A percentile compares a stretch with the other conserved stretches of the same genome.
phyloP scores from a whole-genome alignment of 768 basidiomycete species.

The Pleurotus tuoliensis region DNA sequence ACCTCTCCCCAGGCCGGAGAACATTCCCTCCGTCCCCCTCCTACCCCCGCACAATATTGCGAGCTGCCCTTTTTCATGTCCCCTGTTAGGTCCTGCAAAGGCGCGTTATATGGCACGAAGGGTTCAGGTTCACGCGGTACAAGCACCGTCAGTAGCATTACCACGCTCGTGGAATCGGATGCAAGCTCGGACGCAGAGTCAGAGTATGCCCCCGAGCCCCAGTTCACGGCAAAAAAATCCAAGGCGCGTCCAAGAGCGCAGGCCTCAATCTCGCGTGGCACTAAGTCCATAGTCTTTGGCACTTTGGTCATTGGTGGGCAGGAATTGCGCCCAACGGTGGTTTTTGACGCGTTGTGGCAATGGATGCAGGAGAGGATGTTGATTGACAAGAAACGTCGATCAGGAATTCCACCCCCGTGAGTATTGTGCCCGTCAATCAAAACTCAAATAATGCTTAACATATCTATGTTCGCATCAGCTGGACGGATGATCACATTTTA shows the following conservation, averaged over 20 bases:
- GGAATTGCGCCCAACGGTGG: slow-evolving; percentile 40
- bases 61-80: too few species aligned
- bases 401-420: slow-evolving; percentile 48
- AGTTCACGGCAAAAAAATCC: background rate
- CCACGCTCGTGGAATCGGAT: background rate
- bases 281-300: background rate
- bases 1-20: too few species aligned
- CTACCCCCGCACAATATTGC: too few species aligned
- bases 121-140: background rate
- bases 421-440: slow-evolving; percentile 14
- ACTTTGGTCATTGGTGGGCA: slow-evolving; percentile 34
- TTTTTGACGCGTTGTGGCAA: slow-evolving; percentile 60
- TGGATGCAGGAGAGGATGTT: slow-evolving; percentile 55
- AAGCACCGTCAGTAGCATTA: background rate
- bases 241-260: background rate
- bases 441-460: slow-evolving; percentile 3
- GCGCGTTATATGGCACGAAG: too few species aligned
- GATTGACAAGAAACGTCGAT: slow-evolving; percentile 51
- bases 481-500: slow-evolving; percentile 66
- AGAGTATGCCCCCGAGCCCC: background rate
- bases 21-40: too few species aligned
- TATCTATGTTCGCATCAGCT: slow-evolving; percentile 32
- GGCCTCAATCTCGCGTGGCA: background rate
- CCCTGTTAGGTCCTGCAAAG: too few species aligned
- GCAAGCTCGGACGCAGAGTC: background rate